Evolutionary conservation across 2,329 filamentous ascomycete species (phyloP), one percentile per base, ranked within the genome.

Genomic region (Aspergillus chevalieri): DNA sequence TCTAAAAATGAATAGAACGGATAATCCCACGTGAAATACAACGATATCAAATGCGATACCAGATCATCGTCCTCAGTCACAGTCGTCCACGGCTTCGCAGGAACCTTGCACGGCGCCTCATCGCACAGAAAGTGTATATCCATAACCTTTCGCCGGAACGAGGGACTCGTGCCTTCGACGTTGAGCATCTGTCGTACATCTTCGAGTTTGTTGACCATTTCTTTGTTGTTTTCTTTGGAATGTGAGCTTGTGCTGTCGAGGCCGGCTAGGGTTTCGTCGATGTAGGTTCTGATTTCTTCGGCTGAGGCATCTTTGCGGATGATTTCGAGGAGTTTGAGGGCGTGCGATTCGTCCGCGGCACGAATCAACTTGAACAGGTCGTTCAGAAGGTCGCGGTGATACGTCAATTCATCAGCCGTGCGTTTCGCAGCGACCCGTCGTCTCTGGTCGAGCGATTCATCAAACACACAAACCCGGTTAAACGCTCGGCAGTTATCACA

Each of bases 1-100:
- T 86, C 88, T 63, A 95, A 91, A 42, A 93, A 75, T 14, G 77
- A 82, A 65, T 87, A 94, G 68, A 90, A 94, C 22, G 88, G 84
- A 66, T 95, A 95, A 67, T 95, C 89, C 85, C 90, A 95, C 59
- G 83, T 87, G 70, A 95, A 95, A 71, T 95, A 95, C 83, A 95
- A 86, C 63, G 89, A 89, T 58, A 95, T 81, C 21, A 95, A 78
- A 68, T 95, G 89, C 7, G 83, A 80, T 53, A 95, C 81, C 39
- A 94, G 76, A 46, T 85, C 79, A 6, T 80, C 75, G 64, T 95
- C 87, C 42, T 80, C 77, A 1, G 87, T 94, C 38, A 94, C 87
- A 10, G 75, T 80, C 1, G 90, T 93, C 91, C 91, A 96, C 7
- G 91, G 67, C 45, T 54, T 49, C 8, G 67, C 68, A 5, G 67